Conservation (phyloP, 805 yeast species). For the Yarrowia divulgata region DNA sequence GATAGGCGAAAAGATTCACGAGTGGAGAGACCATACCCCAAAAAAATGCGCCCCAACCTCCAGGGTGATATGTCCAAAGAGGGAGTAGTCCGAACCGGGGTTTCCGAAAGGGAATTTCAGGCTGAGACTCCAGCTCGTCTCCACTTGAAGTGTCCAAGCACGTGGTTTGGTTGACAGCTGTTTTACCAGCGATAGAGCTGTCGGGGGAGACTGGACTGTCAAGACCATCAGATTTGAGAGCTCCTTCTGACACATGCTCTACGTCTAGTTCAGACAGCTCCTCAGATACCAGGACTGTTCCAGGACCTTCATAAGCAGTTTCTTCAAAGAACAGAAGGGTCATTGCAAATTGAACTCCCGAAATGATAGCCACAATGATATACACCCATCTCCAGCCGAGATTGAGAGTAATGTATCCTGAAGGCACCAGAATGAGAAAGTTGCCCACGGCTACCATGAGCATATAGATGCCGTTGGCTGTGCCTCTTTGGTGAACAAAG, state of each 20-base stretch:
- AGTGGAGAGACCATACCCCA: neutral
- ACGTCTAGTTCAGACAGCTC: neutral
- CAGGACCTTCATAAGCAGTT: neutral
- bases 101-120: too few relatives aligned
- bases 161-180: too few relatives aligned
- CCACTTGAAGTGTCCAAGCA: too few relatives aligned
- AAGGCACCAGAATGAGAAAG: neutral
- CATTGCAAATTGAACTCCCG: neutral
- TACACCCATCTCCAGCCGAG: conserved; percentile 1
- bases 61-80: neutral
- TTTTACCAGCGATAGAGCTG: too few relatives aligned
- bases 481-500: neutral
- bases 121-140: too few relatives aligned
- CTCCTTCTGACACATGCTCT: neutral
- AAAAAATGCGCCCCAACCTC: neutral
- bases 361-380: neutral
- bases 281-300: neutral
- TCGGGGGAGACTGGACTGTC: too few relatives aligned
- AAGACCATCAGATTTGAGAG: too few relatives aligned
- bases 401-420: neutral
- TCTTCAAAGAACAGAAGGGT: neutral
- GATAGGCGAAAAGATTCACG: neutral
- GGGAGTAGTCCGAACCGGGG: neutral
- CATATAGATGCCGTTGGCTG: neutral
- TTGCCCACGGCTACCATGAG: neutral